Percentiles rank a stretch among this genome's conserved stretches.
Conservation (phyloP, 164 flowering plant genomes). For the Aristolochia californica region DNA sequence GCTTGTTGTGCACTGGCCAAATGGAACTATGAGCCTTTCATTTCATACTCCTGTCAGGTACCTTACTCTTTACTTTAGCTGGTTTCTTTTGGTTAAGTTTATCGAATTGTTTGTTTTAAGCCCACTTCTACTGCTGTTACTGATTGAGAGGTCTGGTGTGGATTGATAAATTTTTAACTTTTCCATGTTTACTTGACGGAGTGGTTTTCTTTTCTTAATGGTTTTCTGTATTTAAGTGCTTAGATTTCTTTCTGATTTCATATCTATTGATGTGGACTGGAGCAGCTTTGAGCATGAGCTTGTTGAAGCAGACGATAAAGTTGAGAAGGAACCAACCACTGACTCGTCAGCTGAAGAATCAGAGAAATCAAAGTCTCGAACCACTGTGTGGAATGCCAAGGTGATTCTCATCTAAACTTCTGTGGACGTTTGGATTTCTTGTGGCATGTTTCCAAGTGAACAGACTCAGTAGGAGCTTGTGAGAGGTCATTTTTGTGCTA, state of each 20-base stretch:
- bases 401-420: slow-evolving; percentile 11
- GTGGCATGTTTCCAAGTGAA: background rate
- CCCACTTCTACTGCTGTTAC: background rate
- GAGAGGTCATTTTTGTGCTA: too few species aligned
- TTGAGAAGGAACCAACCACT: slow-evolving; percentile 22
- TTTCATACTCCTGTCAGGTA: slow-evolving; percentile 86
- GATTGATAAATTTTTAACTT: background rate
- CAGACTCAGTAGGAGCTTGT: too few species aligned
- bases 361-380: slow-evolving; percentile 17
- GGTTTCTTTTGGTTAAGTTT: background rate
- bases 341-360: slow-evolving; percentile 15
- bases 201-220: background rate
- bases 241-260: background rate
- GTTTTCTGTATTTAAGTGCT: background rate
- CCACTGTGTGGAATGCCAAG: slow-evolving; percentile 78
- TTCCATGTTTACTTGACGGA: background rate
- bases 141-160: background rate
- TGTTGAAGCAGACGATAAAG: slow-evolving; percentile 34
- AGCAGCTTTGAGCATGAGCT: slow-evolving; percentile 92
- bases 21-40: slow-evolving; percentile 53
- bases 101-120: background rate
- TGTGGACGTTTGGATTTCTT: too few species aligned
- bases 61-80: background rate
- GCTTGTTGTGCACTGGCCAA: slow-evolving; percentile 86
- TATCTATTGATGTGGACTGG: slow-evolving; percentile 8